A percentile compares a stretch with the other conserved stretches of the same genome.
These are phyloP conservation scores for Anthoceros angustus DNA, from an alignment of 225 moss, liverwort and hornwort genomes.

Conservation along the genomic window DNA sequence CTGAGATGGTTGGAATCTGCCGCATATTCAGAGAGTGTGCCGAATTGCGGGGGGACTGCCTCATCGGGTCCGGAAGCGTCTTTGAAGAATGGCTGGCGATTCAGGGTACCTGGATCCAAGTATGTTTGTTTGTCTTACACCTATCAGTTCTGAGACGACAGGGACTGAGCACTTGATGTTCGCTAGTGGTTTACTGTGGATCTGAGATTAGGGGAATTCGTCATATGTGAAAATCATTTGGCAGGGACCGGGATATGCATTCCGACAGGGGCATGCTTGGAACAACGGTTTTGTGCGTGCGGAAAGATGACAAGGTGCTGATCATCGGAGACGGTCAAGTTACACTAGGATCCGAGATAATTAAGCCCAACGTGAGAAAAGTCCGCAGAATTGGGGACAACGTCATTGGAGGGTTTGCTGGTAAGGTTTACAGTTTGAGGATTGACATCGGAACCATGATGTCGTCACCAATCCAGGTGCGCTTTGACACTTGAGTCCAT, in stretches of 20 bases:
- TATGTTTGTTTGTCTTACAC: too few species aligned
- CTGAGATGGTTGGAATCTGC: too few species aligned
- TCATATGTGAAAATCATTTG: neutral
- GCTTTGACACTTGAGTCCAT: neutral
- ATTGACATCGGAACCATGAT: neutral
- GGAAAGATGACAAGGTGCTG: conserved; percentile 65
- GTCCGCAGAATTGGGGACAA: conserved; percentile 82
- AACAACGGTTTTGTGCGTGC: conserved; percentile 74
- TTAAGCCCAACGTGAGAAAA: conserved; percentile 86
- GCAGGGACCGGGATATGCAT: conserved; percentile 25
- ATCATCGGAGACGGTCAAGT: conserved; percentile 92
- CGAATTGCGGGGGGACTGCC: too few species aligned
- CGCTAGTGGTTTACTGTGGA: too few species aligned
- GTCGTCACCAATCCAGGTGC: neutral
- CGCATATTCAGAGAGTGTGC: too few species aligned
- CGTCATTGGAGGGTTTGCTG: conserved; percentile 86
- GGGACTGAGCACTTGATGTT: too few species aligned
- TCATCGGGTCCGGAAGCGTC: too few species aligned
- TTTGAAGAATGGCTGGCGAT: too few species aligned
- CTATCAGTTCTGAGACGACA: too few species aligned
- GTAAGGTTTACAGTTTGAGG: conserved; percentile 10
- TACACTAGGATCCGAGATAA: conserved; percentile 66
- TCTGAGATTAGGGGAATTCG: too few species aligned
- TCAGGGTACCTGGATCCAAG: too few species aligned
- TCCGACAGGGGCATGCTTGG: conserved; percentile 64